Base-by-base conservation (phyloP, 257 asterid genomes). In the Rauvolfia tetraphylla region DNA sequence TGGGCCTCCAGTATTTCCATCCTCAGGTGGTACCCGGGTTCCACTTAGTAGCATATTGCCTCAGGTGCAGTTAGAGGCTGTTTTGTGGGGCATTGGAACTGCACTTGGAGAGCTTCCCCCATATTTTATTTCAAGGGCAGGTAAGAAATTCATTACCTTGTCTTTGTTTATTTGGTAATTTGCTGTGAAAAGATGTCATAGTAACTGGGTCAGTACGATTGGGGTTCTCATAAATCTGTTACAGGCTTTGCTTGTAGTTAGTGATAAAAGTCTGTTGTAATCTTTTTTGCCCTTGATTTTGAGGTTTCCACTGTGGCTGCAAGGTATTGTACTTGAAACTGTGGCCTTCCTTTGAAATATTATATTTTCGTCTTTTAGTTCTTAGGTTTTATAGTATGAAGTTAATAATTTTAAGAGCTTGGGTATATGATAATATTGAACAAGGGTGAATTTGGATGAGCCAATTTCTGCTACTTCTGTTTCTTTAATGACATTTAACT, bases 31-130 rank as follows among this genome's bases (percentile, higher is more conserved):
- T 67, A 42, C 87, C 29, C 82, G 86, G 58, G 88, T 94, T 66
- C 96, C 98, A 18, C 90, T 94, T 61, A 84, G 94, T 63, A 92
- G 93, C 84, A 88, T 94, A 77, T 84, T 94, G 81, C 97, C 96
- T 23, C 97, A 94, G 81, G 90, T 94, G 81, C 98, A 94, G 85
- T 84, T 94, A 44, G 98, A 94, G 83, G 97, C 97, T 56, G 76
- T 94, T 36, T 72, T 94, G 34, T 94, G 89, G 98, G 98, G 98
- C 75, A 80, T 92, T 44, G 97, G 98, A 57, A 94, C 98, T 36
- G 90, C 98, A 22, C 96, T 94, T 44, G 98, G 98, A 41, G 98
- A 94, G 81, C 97, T 94, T 58, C 98, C 97, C 69, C 98, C 98
- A 18, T 94, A 94, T 84, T 94, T 94, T 76, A 92, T 94, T 81